These are phyloP conservation scores for Colletotrichum sp. DNA, from an alignment of 2,329 filamentous ascomycete genomes.

Conservation along the genomic window DNA sequence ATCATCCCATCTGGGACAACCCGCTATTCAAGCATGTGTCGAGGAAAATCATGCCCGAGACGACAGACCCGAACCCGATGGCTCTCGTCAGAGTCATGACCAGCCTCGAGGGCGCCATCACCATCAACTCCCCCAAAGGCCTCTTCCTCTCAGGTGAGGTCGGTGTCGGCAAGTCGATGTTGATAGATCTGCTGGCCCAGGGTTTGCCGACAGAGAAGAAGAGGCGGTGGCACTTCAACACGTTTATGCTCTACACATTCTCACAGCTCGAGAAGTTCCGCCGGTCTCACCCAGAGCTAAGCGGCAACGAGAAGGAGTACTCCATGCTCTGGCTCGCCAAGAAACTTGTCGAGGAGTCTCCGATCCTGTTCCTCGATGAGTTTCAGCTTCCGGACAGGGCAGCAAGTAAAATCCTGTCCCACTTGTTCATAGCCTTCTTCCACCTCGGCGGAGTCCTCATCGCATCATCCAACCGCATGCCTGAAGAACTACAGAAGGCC, in stretches of 20 bases:
- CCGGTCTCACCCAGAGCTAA: slow-evolving; percentile 31
- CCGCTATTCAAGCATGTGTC: slow-evolving; percentile 66
- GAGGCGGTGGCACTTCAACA: slow-evolving; percentile 81
- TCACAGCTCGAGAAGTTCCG: slow-evolving; percentile 73
- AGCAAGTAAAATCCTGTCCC: slow-evolving; percentile 78
- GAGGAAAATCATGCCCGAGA: slow-evolving; percentile 49
- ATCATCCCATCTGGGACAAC: slow-evolving; percentile 62
- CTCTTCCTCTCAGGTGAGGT: slow-evolving; percentile 82
- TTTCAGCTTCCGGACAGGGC: slow-evolving; percentile 83
- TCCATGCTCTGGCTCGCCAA: slow-evolving; percentile 76
- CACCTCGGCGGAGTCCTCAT: slow-evolving; percentile 81
- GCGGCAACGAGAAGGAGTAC: slow-evolving; percentile 54
- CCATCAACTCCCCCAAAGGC: slow-evolving; percentile 74
- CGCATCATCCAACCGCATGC: slow-evolving; percentile 83
- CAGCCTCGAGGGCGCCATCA: slow-evolving; percentile 72
- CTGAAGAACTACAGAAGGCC: slow-evolving; percentile 79
- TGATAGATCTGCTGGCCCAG: slow-evolving; percentile 82
- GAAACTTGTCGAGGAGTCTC: slow-evolving; percentile 75
- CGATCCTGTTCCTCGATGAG: slow-evolving; percentile 81
- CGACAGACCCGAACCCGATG: slow-evolving; percentile 53
- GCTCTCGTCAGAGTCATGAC: slow-evolving; percentile 73
- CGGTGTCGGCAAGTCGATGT: slow-evolving; percentile 83
- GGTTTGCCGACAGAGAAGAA: slow-evolving; percentile 76
- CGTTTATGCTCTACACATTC: slow-evolving; percentile 81
- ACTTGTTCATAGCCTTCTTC: slow-evolving; percentile 80